Evolutionary conservation across 2,329 filamentous ascomycete genomes (phyloP), one percentile per base, ranked within the genome.

Genomic region (Phialocephala subalpina): DNA sequence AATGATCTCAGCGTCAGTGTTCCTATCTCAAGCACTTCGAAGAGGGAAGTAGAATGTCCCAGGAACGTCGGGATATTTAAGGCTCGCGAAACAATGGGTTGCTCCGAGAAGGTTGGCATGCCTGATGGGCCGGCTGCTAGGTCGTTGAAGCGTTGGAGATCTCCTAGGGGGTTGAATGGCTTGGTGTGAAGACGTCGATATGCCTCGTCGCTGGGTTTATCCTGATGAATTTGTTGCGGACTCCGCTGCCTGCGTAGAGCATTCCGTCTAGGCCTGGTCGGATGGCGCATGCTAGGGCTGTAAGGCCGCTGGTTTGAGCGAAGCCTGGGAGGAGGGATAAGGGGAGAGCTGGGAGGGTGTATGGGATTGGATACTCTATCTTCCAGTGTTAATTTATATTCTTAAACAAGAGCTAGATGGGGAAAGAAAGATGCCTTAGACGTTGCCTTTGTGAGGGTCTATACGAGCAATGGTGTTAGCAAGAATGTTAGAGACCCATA

Each of bases 401-500:
- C 45, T n/a, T n/a, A n/a, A n/a, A n/a, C n/a, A n/a, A n/a, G n/a
- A n/a, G n/a, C n/a, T n/a, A 22, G 18, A 49, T 20, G 20, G 8
- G 18, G 18, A 9, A 11, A 12, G 18, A 22, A 16, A 20, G 7
- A 4, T 22, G 12, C 45, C 45, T 35, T 55, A 12, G 25, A 55
- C 27, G 11, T 12, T 20, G 25, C 25, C 52, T 18, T 12, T 35
- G 52, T 55, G 33, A 11, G 52, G 52, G 25, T 55, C 52, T 5
- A 55, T 35, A 9, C 52, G 25, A 5, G 52, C 52, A 22, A 55
- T 55, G 11, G 25, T 55, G 14, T 55, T 35, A n/a, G 29, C 52
- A 7, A 55, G 52, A 22, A 55, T 55, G 14, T 55, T 35, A 2
- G 52, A 55, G 22, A 55, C 52, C 52, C 52, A 55, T 11, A 55